Percentiles rank a stretch among this genome's conserved stretches.
These are phyloP conservation scores for Monosiga brevicollis DNA, from an alignment of 78 protist genomes.

Conservation along the genomic window DNA sequence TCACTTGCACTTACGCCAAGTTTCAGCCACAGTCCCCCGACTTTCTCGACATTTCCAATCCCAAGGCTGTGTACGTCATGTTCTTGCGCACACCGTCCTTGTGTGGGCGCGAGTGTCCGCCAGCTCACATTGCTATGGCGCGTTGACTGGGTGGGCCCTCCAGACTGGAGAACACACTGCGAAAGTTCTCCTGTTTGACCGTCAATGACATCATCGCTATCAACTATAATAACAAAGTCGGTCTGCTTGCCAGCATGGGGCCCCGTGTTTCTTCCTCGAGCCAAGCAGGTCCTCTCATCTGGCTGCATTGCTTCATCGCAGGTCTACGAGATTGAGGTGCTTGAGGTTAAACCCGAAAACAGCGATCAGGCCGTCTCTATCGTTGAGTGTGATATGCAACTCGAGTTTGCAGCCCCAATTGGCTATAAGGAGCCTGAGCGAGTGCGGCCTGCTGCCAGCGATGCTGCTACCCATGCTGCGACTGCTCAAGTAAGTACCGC, in stretches of 20 bases:
- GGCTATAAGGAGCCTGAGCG: slow-evolving; percentile 39
- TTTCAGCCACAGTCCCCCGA: slow-evolving; percentile 64
- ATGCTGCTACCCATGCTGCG: too few relatives aligned
- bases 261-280: slow-evolving; percentile 19
- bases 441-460: too few relatives aligned
- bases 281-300: too few relatives aligned
- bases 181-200: slow-evolving; percentile 53
- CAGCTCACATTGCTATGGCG: background rate
- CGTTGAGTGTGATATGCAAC: slow-evolving; percentile 73
- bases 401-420: slow-evolving; percentile 75
- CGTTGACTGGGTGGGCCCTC: background rate
- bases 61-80: slow-evolving; percentile 57
- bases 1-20: slow-evolving; percentile 49
- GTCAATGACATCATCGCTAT: slow-evolving; percentile 55
- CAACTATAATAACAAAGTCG: slow-evolving; percentile 37
- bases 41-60: slow-evolving; percentile 71
- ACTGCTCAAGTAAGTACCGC: too few relatives aligned
- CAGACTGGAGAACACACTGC: slow-evolving; percentile 55
- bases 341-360: too few relatives aligned
- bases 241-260: slow-evolving; percentile 48
- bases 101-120: background rate
- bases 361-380: slow-evolving; percentile 61
- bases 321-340: background rate
- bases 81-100: background rate
- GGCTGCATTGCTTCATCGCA: background rate